Evolutionary conservation across 2,329 filamentous ascomycete species (phyloP), one percentile per base, ranked within the genome.

Genomic region (Talaromyces sp.): DNA sequence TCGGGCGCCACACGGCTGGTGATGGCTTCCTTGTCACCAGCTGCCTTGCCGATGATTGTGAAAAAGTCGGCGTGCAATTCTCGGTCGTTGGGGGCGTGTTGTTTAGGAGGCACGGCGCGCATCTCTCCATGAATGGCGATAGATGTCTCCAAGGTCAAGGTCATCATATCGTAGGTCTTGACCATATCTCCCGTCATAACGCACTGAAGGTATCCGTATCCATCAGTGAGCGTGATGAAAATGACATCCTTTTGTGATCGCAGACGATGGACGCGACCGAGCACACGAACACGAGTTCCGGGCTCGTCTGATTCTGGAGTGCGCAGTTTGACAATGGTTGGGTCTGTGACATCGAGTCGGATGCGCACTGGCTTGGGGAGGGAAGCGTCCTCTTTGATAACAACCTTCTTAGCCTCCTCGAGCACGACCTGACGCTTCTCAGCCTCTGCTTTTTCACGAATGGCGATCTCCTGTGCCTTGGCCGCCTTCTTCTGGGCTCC

Each of bases 1-100:
- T 91, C 87, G 61, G 84, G 83, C 67, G 88, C 86, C 45, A 91
- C 88, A 69, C 86, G 87, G 85, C 93, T 97, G 84, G 92, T 95
- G 76, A 97, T 93, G 73, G 93, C 91, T 69, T 97, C 93, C 68
- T 94, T 91, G 72, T 92, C 93, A 68, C 92, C 91, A 45, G 92
- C 91, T 47, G 93, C 92, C 72, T 88, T 86, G 73, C 88, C 90
- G 67, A 91, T 88, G 72, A 96, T 87, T 76, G 87, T 86, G 84
- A 90, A 97, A 83, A 89, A 97, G 79, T 97, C 93, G 72, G 91
- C 93, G 74, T 94, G 92, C 59, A 97, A 84, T 79, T 97, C 93
- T 69, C 94, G 91, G 84, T 90, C 84, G 80, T 92, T 88, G 58
- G 92, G 92, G 0, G 93, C 93, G 67, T 89, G 88, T 68, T 90